Conservation (phyloP, 306 rosid genomes). For the Vicia villosa region DNA sequence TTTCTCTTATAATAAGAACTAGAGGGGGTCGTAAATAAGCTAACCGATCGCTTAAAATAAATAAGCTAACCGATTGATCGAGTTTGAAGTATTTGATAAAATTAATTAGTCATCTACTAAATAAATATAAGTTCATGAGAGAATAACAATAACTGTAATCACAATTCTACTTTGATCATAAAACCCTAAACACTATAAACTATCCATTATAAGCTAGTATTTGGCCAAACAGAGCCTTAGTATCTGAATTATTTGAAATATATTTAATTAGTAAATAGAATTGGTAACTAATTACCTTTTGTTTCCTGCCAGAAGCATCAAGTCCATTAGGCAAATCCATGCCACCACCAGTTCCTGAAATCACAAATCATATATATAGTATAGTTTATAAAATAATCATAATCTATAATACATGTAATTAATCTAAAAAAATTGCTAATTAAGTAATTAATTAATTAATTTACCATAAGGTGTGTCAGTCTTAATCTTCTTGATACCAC, state of each 20-base stretch:
- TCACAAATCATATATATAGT: neutral
- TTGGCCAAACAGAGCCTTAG: too few relatives aligned
- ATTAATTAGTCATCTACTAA: too few relatives aligned
- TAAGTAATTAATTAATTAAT: neutral
- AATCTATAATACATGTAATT: neutral
- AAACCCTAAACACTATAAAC: too few relatives aligned
- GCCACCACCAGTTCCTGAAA: conserved; percentile 73
- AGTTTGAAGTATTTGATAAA: too few relatives aligned
- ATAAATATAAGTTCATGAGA: too few relatives aligned
- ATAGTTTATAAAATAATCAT: neutral
- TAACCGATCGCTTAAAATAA: too few relatives aligned
- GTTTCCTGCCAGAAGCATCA: conserved; percentile 93
- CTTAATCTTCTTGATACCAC: conserved; percentile 79
- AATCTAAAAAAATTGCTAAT: neutral
- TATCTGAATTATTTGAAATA: neutral
- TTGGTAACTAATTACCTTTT: conserved; percentile 40
- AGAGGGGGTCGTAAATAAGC: too few relatives aligned
- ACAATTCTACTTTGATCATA: too few relatives aligned
- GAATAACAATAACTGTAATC: too few relatives aligned
- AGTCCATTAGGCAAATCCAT: conserved; percentile 66
- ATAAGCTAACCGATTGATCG: too few relatives aligned
- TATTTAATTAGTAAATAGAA: neutral
- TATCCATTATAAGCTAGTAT: too few relatives aligned
- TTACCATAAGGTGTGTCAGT: conserved; percentile 82
- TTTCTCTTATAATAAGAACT: too few relatives aligned